Base-by-base conservation (phyloP, 768 basidiomycete genomes). In the Glaciozyma antarctica region DNA sequence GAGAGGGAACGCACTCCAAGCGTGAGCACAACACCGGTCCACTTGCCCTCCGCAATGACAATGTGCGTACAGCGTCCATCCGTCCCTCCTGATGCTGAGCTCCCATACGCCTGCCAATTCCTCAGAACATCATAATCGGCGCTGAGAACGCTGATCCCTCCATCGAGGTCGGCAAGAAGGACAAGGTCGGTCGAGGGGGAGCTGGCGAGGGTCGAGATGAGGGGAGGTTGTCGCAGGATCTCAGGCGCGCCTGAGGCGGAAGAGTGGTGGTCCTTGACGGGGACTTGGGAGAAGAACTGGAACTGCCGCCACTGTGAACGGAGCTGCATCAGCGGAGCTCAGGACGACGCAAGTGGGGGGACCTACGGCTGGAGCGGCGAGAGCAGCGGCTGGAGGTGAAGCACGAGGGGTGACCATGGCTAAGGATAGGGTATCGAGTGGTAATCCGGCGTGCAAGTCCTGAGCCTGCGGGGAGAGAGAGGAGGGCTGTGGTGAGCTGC, bases 221-320 rank as follows among this genome's bases (percentile, higher is more conserved):
- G 47, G 16, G 62, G 45, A 22, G 59, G 56, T 19, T 49, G 88
- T 76, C 86, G 86, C 81, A 94, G 84, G 28, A 90, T 81, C 61
- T 88, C 86, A 0, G 90, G 90, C 0, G 85, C 77, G 63, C 82
- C 83, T 3, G 83, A 81, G 19, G 88, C 79, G 74, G 94, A 22
- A 13, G 17, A 21, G 22, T n/a, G 30, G n/a, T 88, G 72, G 92
- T 84, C 3, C 81, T 79, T 72, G 90, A 90, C 75, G 85, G 89
- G 67, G 6, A 83, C 81, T 17, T 81, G 79, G 69, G 91, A 85
- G 74, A 95, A 97, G 83, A 95, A 95, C 5, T 85, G 80, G 78
- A 94, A 94, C 74, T 91, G 88, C 58, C 87, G 82, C 84, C 87
- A 90, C 88, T 93, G 75, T 62, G 30, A 10, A 3, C n/a, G 43